Conservation (phyloP, 169 alveolate genomes). For the Sarcocystis neurona region DNA sequence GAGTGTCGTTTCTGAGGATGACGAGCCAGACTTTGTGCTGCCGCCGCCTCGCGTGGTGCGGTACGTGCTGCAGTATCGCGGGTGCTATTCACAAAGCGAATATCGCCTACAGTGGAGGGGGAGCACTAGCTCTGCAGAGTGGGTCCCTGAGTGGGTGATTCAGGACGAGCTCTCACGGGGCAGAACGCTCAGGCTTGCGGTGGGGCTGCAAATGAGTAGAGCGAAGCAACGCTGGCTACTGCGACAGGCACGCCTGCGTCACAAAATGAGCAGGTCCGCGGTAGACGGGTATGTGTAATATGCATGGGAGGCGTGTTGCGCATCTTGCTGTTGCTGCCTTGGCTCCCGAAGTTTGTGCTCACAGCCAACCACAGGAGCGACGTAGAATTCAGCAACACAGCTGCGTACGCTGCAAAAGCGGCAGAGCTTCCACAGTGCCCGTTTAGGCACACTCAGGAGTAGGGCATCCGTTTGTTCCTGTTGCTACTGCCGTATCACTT, state of each 20-base stretch:
- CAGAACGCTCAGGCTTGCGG: conserved; percentile 7
- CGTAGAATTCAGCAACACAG: too few relatives aligned
- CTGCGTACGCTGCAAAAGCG: too few relatives aligned
- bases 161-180: conserved; percentile 3
- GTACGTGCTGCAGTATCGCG: neutral
- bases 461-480: too few relatives aligned
- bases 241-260: neutral
- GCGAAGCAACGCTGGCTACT: conserved; percentile 13
- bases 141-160: conserved; percentile 26
- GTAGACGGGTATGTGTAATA: neutral
- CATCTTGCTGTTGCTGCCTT: too few relatives aligned
- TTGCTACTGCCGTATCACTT: too few relatives aligned
- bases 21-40: neutral
- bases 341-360: too few relatives aligned
- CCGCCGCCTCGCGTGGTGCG: conserved; percentile 23
- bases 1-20: too few relatives aligned
- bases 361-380: too few relatives aligned
- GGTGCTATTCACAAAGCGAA: conserved; percentile 5
- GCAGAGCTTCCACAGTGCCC: too few relatives aligned
- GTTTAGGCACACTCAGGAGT: too few relatives aligned
- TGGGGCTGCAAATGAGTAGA: conserved; percentile 20
- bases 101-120: conserved; percentile 21
- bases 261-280: neutral
- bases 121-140: conserved; percentile 19
- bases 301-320: too few relatives aligned